These are phyloP conservation scores for Colletotrichum sp. DNA, from an alignment of 2,329 filamentous ascomycete genomes.

Conservation along the genomic window DNA sequence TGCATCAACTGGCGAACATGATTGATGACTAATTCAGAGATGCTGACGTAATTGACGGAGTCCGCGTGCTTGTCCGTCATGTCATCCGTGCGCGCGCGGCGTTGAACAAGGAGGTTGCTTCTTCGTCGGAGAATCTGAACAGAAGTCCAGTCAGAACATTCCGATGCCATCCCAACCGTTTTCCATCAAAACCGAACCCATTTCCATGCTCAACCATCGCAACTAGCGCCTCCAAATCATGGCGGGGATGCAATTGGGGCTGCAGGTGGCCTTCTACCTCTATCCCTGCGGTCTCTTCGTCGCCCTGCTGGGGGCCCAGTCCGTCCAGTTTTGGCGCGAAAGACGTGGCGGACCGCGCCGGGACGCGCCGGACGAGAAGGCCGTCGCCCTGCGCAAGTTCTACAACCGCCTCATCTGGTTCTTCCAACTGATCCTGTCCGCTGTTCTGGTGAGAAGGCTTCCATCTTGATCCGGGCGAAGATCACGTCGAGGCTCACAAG, in stretches of 20 bases:
- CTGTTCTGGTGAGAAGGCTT: conserved; percentile 26
- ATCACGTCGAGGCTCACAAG: background rate
- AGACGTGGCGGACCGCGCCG: conserved; percentile 30
- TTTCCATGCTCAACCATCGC: background rate
- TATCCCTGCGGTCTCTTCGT: conserved; percentile 44
- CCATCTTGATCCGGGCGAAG: too few species aligned
- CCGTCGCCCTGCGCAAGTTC: conserved; percentile 29
- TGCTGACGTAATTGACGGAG: background rate
- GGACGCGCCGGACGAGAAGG: conserved; percentile 26
- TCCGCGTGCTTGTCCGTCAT: background rate
- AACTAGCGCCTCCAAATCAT: conserved; percentile 25
- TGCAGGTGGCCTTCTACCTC: conserved; percentile 44
- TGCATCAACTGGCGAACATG: background rate
- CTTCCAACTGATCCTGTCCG: conserved; percentile 36
- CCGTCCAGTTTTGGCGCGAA: conserved; percentile 39
- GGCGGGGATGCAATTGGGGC: conserved; percentile 37
- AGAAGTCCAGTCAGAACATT: background rate
- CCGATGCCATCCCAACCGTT: background rate
- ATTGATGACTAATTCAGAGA: background rate
- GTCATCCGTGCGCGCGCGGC: background rate
- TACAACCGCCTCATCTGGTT: conserved; percentile 39
- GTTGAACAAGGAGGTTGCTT: background rate
- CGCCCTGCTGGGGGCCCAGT: conserved; percentile 38
- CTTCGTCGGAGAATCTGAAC: conserved; percentile 2
- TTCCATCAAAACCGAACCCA: background rate